These are phyloP conservation scores for Stagonosporopsis vannaccii DNA, from an alignment of 2,329 filamentous ascomycete species.

Conservation along the genomic window DNA sequence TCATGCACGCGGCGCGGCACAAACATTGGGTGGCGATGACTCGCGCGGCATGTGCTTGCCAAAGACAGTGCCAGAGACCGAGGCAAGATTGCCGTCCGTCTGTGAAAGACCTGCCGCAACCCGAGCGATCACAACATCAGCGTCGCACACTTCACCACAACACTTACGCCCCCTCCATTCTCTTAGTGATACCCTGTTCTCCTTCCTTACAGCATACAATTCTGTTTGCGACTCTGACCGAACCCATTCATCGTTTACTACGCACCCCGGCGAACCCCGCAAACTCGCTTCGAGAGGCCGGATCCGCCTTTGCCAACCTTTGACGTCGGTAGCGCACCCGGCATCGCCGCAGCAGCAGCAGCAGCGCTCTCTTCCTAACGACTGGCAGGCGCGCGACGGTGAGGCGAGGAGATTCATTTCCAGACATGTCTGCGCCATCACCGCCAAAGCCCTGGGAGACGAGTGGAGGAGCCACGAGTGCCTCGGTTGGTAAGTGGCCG, in stretches of 20 bases:
- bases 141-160: conserved; percentile 8
- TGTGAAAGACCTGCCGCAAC: conserved; percentile 30
- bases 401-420: conserved; percentile 32
- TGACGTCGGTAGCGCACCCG: conserved; percentile 12
- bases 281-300: conserved; percentile 27
- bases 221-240: neutral
- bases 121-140: conserved; percentile 21
- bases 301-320: conserved; percentile 23
- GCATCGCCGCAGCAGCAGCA: conserved; percentile 21
- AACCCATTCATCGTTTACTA: neutral
- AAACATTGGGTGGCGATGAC: conserved; percentile 23
- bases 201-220: neutral
- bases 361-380: conserved; percentile 20
- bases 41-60: conserved; percentile 33
- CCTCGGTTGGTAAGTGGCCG: conserved; percentile 47
- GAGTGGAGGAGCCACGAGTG: conserved; percentile 65
- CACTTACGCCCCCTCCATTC: neutral
- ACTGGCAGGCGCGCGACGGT: conserved; percentile 26
- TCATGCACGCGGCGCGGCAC: conserved; percentile 2
- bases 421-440: conserved; percentile 68
- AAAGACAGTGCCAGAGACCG: conserved; percentile 32
- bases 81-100: conserved; percentile 30
- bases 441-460: conserved; percentile 98
- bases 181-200: conserved; percentile 11
- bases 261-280: conserved; percentile 33